Base-by-base conservation (phyloP, 2,329 filamentous ascomycete genomes). In the Ambrosiella beaveri region DNA sequence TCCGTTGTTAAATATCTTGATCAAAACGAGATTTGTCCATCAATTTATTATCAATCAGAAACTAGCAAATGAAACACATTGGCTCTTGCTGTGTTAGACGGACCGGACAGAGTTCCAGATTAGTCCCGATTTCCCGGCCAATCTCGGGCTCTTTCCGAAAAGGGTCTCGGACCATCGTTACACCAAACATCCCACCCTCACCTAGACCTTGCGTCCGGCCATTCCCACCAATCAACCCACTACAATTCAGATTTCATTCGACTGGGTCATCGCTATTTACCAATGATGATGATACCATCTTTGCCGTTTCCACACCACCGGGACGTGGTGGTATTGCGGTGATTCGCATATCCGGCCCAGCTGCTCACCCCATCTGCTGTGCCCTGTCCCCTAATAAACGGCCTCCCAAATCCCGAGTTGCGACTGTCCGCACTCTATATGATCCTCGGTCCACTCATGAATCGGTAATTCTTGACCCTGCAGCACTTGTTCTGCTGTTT, bases 291-390 rank as follows among this genome's bases (percentile, higher is more conserved):
- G 75, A 80, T 59, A 97, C 91, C 1, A 95, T 98, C 57, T 97
- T 95, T 69, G 93, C 93, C 0, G 73, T 97, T 0, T 96, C 91
- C 0, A 94, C 90, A 0, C 88, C 88, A 0, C 75, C 85, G 9
- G 93, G 91, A 1, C 82, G 82, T 66, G 89, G 88, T 49, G 93
- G 89, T 1, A 95, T 98, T 67, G 91, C 91, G 1, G 83, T 97
- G 40, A 82, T 97, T 56, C 81, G 93, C 12, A 76, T 95, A 35
- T 96, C 93, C 3, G 93, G 93, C 0, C 78, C 86, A 36, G 80
- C 82, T 50, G 91, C 79, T n/a, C 12, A 54, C 19, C 35, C 80
- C 75, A 69, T 81, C 37, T 80, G 80, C 62, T 65, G 66, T 41
- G 68, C 69, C 2, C 64, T 82, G 3, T 81, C 79, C 62, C 77